Conservation (phyloP, 1,139 yeast genomes). For the Kodamaea suecica region DNA sequence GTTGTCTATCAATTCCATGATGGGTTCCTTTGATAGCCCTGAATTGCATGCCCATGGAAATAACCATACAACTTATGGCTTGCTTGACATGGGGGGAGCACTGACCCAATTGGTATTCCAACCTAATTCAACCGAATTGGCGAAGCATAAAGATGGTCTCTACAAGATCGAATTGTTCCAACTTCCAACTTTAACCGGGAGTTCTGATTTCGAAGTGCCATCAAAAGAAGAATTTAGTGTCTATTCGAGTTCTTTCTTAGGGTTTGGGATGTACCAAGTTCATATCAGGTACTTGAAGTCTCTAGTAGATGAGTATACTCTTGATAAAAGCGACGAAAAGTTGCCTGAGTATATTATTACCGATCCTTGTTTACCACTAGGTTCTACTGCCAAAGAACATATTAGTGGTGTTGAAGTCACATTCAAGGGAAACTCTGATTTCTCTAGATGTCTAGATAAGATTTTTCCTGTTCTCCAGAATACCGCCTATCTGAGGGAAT, state of each 20-base stretch:
- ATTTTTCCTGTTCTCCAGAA: constrained; percentile 53
- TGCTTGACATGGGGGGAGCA: constrained; percentile 87
- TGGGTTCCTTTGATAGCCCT: constrained; percentile 55
- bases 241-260: constrained; percentile 71
- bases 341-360: constrained; percentile 11
- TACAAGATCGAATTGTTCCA: constrained; percentile 49
- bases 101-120: constrained; percentile 81
- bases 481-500: constrained; percentile 23
- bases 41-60: constrained; percentile 48
- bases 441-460: constrained; percentile 48
- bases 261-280: constrained; percentile 75
- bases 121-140: constrained; percentile 56
- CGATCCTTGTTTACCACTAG: constrained; percentile 67
- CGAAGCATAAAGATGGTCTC: constrained; percentile 53
- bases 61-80: constrained; percentile 62
- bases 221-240: constrained; percentile 37
- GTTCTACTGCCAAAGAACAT: constrained; percentile 26
- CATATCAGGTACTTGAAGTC: constrained; percentile 46
- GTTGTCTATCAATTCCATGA: constrained; percentile 70
- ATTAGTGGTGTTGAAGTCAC: constrained; percentile 29
- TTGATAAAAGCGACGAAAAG: constrained; percentile 11
- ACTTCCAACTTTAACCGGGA: constrained; percentile 23
- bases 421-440: constrained; percentile 60
- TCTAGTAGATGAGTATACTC: constrained; percentile 22
- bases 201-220: not conserved